A percentile compares a stretch with the other conserved stretches of the same genome.
Evolutionary conservation across 306 rosid species (phyloP).

Genomic region (Benincasa hispida): DNA sequence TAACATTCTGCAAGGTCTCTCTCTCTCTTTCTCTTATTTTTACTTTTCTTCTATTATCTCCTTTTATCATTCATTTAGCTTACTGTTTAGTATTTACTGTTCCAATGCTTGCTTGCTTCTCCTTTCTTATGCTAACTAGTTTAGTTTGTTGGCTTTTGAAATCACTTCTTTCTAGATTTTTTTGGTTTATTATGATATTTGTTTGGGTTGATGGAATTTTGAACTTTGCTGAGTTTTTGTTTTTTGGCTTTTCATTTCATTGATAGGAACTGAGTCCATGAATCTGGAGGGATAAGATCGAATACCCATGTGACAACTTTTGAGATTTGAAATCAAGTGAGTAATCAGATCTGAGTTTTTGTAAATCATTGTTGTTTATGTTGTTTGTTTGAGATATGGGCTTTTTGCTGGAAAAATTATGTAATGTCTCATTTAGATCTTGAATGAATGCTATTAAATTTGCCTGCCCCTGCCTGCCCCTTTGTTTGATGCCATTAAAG

Average conservation of each 20-base stretch:
- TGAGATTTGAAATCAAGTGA: slow-evolving; percentile 40
- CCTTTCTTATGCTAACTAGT: neutral
- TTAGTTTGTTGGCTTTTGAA: neutral
- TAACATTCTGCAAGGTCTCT: neutral
- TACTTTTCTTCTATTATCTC: neutral
- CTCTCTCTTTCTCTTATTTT: too few species aligned
- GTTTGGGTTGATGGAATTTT: slow-evolving; percentile 13
- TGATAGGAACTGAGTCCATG: slow-evolving; percentile 24
- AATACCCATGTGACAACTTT: slow-evolving; percentile 19
- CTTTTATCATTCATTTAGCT: neutral
- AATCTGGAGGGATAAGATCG: slow-evolving; percentile 23
- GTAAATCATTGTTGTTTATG: neutral
- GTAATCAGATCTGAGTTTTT: slow-evolving; percentile 56
- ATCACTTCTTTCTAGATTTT: neutral
- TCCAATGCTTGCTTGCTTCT: slow-evolving; percentile 9
- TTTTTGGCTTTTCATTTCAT: too few species aligned
- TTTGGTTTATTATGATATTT: neutral
- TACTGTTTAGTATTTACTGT: neutral
- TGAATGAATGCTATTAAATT: slow-evolving; percentile 9
- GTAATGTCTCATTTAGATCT: slow-evolving; percentile 23
- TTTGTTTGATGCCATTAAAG: neutral
- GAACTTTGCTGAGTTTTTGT: slow-evolving; percentile 12
- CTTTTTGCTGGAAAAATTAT: slow-evolving; percentile 3
- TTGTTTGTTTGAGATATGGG: slow-evolving; percentile 13
- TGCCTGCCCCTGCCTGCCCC: neutral